phyloP scores from a whole-genome alignment of 441 rosid genomes.

The Aquilaria agallochum region DNA sequence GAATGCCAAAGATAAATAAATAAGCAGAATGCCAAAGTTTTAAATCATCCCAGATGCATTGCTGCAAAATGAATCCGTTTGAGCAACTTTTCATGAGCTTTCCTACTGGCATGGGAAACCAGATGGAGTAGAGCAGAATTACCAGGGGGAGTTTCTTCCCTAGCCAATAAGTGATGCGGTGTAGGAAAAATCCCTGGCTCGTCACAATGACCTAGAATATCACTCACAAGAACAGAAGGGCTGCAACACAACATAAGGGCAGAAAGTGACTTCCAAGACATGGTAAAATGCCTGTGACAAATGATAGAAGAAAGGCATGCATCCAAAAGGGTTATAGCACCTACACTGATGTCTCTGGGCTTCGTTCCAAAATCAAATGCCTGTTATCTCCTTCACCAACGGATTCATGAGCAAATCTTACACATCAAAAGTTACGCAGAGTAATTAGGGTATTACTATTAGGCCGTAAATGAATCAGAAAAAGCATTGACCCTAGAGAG shows the following conservation, averaged over 20 bases:
- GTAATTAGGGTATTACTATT: too few species aligned
- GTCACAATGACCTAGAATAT: conserved; percentile 49
- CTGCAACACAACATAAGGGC: conserved; percentile 29
- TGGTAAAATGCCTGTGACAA: not conserved
- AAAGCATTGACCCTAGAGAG: too few species aligned
- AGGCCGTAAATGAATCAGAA: too few species aligned
- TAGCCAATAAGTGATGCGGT: conserved; percentile 44
- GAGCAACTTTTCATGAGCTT: too few species aligned
- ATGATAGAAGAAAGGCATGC: not conserved
- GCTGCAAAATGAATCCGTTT: too few species aligned
- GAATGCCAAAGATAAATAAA: not conserved
- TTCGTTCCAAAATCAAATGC: conserved; percentile 54
- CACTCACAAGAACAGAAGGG: conserved; percentile 74
- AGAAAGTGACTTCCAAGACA: conserved; percentile 5
- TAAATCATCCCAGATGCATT: too few species aligned
- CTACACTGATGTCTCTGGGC: conserved; percentile 61
- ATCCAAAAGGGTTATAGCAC: conserved; percentile 6
- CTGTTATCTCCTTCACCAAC: conserved; percentile 69
- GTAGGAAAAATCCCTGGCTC: conserved; percentile 31
- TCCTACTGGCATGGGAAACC: not conserved
- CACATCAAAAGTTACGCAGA: not conserved
- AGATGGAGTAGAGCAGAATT: conserved; percentile 4
- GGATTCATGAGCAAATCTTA: conserved; percentile 68
- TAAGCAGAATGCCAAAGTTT: not conserved
- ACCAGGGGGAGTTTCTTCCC: conserved; percentile 50